Evolutionary conservation across 495 filamentous ascomycete genomes (phyloP), one percentile per base, ranked within the genome.

Genomic region (Penicillium odoratum): DNA sequence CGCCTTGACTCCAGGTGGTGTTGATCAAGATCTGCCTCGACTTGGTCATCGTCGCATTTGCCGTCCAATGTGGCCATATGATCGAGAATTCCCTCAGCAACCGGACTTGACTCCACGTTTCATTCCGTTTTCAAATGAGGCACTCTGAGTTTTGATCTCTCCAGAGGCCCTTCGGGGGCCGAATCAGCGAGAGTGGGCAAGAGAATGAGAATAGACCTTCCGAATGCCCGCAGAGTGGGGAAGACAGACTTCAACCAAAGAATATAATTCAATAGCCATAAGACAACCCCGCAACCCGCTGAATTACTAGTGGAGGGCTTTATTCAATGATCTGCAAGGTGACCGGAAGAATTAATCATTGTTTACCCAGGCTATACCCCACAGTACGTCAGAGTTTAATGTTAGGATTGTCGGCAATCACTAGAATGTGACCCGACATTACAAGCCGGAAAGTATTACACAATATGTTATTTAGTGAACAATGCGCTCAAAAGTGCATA

Each of bases 1-100:
- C 0, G 81, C 65, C 8, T 68, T 84, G 11, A 83, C 81, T 1
- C 79, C 79, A 5, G 81, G 81, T 3, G 81, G 81, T 31, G 81
- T 84, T 42, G 80, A 84, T 56, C 81, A 84, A 60, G 75, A 83
- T 57, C 51, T 84, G 21, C 57, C 66, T 44, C 69, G 81, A 11
- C 64, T 83, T 1, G 81, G 78, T 1, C 77, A 83, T 64, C 70
- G 65, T 47, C 70, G 74, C 6, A 83, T 84, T 40, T 57, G 58
- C 33, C 73, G 81, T 11, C 81, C 81, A 3, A 83, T 83, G 79
- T 83, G 79, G 81, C 81, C 81, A 3, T 84, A 82, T 51, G 80
- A 84, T 55, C 64, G 64, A 25, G 53, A 52, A 0, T 79, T 81
- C 49, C 36, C 67, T 9, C 47, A 40, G 4, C 57, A 62, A 3